Evolutionary conservation across 805 yeast genomes (phyloP).

Genomic region (Candida chauliodis): DNA sequence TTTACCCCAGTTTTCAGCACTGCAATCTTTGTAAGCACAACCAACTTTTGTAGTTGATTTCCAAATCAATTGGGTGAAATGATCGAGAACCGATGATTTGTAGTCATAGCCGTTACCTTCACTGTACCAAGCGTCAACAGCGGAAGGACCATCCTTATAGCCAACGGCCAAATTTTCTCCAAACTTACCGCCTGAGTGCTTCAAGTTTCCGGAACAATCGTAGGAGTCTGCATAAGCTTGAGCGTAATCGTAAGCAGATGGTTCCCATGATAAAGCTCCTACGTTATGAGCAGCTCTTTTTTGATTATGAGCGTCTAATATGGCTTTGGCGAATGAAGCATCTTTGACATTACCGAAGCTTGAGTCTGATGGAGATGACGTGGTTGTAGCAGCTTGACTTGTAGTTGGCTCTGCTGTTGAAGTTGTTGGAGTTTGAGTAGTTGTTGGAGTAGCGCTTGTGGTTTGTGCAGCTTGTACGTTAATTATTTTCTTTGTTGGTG

Average conservation of each 20-base stretch:
- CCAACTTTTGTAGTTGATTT: constrained; percentile 57
- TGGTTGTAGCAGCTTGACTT: constrained; percentile 5
- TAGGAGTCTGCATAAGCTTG: constrained; percentile 42
- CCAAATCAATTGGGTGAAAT: constrained; percentile 84
- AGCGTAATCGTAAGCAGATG: constrained; percentile 52
- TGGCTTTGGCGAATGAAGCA: constrained; percentile 34
- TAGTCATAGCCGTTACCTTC: constrained; percentile 31
- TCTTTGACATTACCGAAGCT: constrained; percentile 14
- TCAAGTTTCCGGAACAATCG: constrained; percentile 41
- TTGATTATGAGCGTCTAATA: constrained; percentile 59
- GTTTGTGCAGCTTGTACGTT: background rate
- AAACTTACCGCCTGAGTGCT: constrained; percentile 36
- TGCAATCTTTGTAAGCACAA: constrained; percentile 67
- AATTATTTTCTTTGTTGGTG: background rate
- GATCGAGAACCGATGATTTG: constrained; percentile 42
- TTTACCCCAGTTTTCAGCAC: constrained; percentile 39
- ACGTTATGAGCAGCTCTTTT: constrained; percentile 55
- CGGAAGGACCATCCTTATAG: constrained; percentile 25
- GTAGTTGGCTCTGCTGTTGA: constrained; percentile 12
- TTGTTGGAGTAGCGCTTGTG: background rate
- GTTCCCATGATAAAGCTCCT: constrained; percentile 52
- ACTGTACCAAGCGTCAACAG: constrained; percentile 38
- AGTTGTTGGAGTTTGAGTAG: constrained; percentile 11
- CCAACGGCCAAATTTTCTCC: constrained; percentile 44
- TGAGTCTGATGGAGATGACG: constrained; percentile 4